phyloP scores from a whole-genome alignment of 1,284 basidiomycete genomes.

The Rhodotorula sp. region DNA sequence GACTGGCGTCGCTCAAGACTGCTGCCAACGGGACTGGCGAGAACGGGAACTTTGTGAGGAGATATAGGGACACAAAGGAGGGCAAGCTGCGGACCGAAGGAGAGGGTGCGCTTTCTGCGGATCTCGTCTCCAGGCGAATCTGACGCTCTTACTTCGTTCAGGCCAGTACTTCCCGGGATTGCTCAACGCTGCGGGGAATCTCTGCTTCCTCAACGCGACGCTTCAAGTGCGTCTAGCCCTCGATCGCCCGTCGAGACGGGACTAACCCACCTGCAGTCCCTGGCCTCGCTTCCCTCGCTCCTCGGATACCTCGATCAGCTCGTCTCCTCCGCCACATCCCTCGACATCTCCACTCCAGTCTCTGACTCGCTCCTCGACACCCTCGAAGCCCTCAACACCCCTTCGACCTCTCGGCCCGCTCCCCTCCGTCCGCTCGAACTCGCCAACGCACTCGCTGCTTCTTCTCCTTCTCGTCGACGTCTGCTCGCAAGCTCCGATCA shows the following conservation, averaged over 20 bases:
- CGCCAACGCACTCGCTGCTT: slow-evolving; percentile 63
- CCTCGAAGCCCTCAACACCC: slow-evolving; percentile 30
- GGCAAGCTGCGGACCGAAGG: background rate
- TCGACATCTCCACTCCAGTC: slow-evolving; percentile 68
- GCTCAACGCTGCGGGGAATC: slow-evolving; percentile 88
- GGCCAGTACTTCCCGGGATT: slow-evolving; percentile 71
- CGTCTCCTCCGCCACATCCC: slow-evolving; percentile 7
- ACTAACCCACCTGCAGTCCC: slow-evolving; percentile 10
- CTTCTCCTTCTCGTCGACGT: slow-evolving; percentile 56
- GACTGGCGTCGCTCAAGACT: background rate
- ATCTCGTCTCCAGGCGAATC: no score
- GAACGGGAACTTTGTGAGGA: slow-evolving; percentile 6
- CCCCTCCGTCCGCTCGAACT: slow-evolving; percentile 69
- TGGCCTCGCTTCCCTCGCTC: slow-evolving; percentile 55
- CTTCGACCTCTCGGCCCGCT: slow-evolving; percentile 53
- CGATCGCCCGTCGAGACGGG: no score
- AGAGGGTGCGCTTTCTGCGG: background rate
- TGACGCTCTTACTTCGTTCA: background rate
- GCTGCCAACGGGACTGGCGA: background rate
- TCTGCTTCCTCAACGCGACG: slow-evolving; percentile 93
- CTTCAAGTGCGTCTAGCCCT: slow-evolving; percentile 63
- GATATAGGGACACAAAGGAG: slow-evolving; percentile 15
- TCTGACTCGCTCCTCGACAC: slow-evolving; percentile 63
- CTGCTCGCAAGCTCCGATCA: slow-evolving; percentile 82
- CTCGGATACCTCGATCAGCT: slow-evolving; percentile 48